These are phyloP conservation scores for Colletotrichum euphorbiae DNA, from an alignment of 2,329 filamentous ascomycete genomes.

Conservation along the genomic window DNA sequence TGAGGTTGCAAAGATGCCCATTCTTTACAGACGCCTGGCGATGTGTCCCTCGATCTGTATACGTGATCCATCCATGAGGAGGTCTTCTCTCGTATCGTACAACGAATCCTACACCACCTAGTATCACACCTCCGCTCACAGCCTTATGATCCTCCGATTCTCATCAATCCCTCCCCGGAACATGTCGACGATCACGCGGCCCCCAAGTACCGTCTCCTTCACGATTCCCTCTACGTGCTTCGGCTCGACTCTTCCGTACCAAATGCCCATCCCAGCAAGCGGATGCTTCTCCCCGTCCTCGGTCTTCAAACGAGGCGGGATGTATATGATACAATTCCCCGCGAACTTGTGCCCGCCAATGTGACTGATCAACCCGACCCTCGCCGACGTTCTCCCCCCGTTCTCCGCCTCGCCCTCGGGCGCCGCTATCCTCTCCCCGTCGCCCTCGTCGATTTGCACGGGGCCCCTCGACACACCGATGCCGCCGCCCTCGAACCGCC, in stretches of 20 bases:
- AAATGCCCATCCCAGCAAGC: conserved; percentile 78
- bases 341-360: conserved; percentile 89
- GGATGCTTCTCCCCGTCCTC: conserved; percentile 61
- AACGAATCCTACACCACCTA: not conserved
- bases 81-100: not conserved
- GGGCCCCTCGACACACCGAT: conserved; percentile 61
- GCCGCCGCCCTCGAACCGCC: conserved; percentile 63
- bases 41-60: no score
- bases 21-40: no score
- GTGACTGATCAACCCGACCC: conserved; percentile 80
- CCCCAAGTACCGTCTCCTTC: conserved; percentile 74
- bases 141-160: conserved; percentile 63
- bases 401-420: conserved; percentile 34
- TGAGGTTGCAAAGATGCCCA: no score
- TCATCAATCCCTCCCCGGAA: conserved; percentile 77
- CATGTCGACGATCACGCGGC: conserved; percentile 76
- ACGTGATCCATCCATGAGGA: no score
- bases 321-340: conserved; percentile 84
- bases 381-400: conserved; percentile 55
- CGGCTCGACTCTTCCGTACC: conserved; percentile 84
- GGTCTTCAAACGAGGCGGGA: conserved; percentile 67
- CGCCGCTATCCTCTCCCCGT: conserved; percentile 28
- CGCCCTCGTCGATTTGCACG: conserved; percentile 51
- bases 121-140: conserved; percentile 41
- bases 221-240: conserved; percentile 82